Base-by-base conservation (phyloP, 192 early-diverging fungal species). In the Dispira simplex region DNA sequence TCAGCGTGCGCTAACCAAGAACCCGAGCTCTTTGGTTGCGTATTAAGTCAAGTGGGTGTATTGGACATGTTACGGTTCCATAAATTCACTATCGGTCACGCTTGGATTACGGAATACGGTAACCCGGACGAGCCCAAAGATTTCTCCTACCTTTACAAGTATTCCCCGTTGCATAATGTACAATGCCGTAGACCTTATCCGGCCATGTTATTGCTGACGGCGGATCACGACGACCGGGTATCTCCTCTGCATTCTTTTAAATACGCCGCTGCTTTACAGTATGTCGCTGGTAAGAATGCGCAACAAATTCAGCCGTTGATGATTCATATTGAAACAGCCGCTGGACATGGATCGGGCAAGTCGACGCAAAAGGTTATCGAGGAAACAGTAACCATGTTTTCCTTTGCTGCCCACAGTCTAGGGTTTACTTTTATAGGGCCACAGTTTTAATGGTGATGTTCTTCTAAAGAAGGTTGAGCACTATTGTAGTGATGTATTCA, bases 71-170 rank as follows among this genome's bases (percentile, higher is more conserved):
- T 81, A 52, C 75, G 84, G 44, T 89, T 85, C 78, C 85, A 89
- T 72, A 86, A 86, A 67, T 89, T 89, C 66, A 89, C 85, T 5
- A 86, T 86, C 57, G 87, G 87, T 3, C 73, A 79, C 67, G 83
- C 79, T 6, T 89, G 87, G 87, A 69, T 67, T 46, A 73, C 75
- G 21, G 84, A 87, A 60, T 87, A 79, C 67, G 84, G 84, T 13
- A 73, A 83, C 57, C 81, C 86, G 25, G 82, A 86, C 46, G 74
- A 77, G 20, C 68, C 73, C 64, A 83, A 82, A 64, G 85, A 89
- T 63, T 88, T 87, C 69, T 71, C 79, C 18, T 73, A 79, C 57
- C 26, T 85, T 43, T 58, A 53, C 46, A 80, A 75, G 69, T 81
- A 78, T 64, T 89, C 87, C 0, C 87, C 87, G 11, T 53, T 86